Evolutionary conservation across 2,329 filamentous ascomycete species (phyloP), one percentile per base, ranked within the genome.

Genomic region (Sporothrix euskadiensis): DNA sequence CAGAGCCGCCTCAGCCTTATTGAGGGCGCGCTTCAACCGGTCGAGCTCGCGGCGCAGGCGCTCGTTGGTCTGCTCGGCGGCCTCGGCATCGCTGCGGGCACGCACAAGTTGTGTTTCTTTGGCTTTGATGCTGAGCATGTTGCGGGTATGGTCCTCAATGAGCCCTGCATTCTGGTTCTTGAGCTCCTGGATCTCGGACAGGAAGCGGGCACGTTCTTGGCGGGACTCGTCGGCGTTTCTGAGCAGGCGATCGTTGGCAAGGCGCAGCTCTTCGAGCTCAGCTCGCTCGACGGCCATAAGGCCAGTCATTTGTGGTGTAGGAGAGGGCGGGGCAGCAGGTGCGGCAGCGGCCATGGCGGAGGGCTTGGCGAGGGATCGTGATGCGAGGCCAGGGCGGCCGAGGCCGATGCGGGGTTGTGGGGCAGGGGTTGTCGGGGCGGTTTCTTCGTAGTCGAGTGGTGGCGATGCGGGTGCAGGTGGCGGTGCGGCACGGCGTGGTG

Each of bases 41-140:
- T 99, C 96, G 65, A 98, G 91, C 83, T 99, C 96, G 71, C 94
- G 90, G 75, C 92, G 88, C 71, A 97, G 88, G 73, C 93, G 91
- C 75, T 96, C 93, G 71, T 96, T 94, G 74, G 90, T 91, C 78
- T 94, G 91, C 80, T 98, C 94, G 0, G 94, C 93, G 0, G 93
- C 90, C 81, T 98, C 95, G 44, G 92, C 92, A 79, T 99, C 96
- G 76, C 92, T 94, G 72, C 94, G 88, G 12, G 96, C 94, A 61
- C 96, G 91, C 10, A 98, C 95, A 5, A 99, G 88, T 79, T 99
- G 96, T 3, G 96, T 98, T 82, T 99, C 96, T 82, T 99, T 99
- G 16, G 96, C 96, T 81, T 98, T 98, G 83, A 99, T 97, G 78
- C 94, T 96, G 57, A 99, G 86, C 0, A 98, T 94, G 78, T 99